These are phyloP conservation scores for Globisporangium irregulare DNA, from an alignment of 352 stramenopile species.

Conservation along the genomic window DNA sequence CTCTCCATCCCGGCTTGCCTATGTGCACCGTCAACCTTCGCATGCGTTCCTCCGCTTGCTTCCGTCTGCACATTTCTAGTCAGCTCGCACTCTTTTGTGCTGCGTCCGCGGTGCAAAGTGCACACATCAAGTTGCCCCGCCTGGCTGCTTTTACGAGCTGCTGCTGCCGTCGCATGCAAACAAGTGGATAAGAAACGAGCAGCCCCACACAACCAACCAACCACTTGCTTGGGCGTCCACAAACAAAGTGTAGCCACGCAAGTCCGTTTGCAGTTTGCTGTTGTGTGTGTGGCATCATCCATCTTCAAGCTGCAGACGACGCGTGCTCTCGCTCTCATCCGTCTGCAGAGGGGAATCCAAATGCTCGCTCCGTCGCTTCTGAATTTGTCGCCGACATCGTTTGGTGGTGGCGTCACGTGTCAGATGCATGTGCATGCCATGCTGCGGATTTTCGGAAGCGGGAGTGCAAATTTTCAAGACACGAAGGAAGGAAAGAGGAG, in stretches of 20 bases:
- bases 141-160: not conserved
- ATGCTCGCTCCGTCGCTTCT: not conserved
- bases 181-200: not conserved
- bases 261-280: not conserved
- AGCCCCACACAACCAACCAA: not conserved
- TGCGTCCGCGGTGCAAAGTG: not conserved
- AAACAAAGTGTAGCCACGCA: not conserved
- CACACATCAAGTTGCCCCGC: not conserved
- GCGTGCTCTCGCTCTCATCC: not conserved
- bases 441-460: not conserved
- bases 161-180: not conserved
- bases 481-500: not conserved
- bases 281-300: not conserved
- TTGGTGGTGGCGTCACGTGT: constrained; percentile 3
- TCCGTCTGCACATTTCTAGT: constrained; percentile 5
- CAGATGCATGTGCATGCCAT: constrained; percentile 1
- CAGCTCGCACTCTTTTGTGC: not conserved
- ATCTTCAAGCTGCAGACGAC: not conserved
- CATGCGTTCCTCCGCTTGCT: not conserved
- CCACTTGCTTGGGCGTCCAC: not conserved
- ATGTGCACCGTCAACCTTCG: not conserved
- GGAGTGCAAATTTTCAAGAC: not conserved
- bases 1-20: not conserved
- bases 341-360: constrained; percentile 1
- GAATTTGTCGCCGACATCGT: constrained; percentile 7